phyloP scores from a whole-genome alignment of 148 eudicot genomes.

The Vaccinium darrowii region DNA sequence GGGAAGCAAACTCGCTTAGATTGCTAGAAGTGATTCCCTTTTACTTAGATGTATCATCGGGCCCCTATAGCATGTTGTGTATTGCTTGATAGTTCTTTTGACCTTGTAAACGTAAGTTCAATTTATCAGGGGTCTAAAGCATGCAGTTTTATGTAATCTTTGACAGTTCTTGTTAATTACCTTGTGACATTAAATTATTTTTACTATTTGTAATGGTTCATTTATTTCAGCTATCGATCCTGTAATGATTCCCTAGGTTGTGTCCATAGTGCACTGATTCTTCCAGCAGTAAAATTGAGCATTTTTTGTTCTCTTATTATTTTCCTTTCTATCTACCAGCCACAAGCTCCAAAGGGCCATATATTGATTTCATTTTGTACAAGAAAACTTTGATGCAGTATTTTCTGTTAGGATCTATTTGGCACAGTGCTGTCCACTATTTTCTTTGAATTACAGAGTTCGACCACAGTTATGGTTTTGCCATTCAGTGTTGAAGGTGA shows the following conservation, averaged over 20 bases:
- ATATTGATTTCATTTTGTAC: neutral
- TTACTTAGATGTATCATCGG: slow-evolving; percentile 1
- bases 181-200: slow-evolving; percentile 18
- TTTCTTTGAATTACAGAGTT: neutral
- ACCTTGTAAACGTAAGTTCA: neutral
- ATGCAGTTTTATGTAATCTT: slow-evolving; percentile 38
- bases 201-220: neutral
- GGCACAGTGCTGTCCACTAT: neutral
- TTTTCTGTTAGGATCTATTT: neutral
- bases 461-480: neutral
- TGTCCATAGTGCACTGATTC: neutral
- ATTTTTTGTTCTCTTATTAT: neutral
- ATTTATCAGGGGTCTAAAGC: slow-evolving; percentile 20
- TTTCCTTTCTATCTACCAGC: neutral
- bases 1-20: neutral
- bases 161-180: slow-evolving; percentile 21
- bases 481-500: neutral
- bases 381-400: neutral
- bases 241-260: neutral
- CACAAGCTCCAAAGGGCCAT: neutral
- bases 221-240: neutral
- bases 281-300: neutral
- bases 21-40: slow-evolving; percentile 4
- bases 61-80: neutral
- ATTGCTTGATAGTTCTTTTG: neutral